These are phyloP conservation scores for Sechiopsis laciniata DNA, from an alignment of 306 rosid species.

Conservation along the genomic window DNA sequence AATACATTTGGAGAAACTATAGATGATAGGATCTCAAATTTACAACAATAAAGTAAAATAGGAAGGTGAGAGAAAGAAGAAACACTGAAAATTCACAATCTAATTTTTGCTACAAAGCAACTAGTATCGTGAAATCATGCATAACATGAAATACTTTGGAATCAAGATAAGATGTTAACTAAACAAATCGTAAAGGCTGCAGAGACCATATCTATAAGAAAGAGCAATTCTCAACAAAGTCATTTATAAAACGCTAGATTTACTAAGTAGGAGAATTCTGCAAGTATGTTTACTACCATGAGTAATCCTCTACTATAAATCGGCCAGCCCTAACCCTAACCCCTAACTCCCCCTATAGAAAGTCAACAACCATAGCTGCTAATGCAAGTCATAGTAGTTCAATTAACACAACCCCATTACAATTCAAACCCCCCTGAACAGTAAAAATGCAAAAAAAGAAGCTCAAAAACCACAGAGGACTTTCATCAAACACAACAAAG, in stretches of 20 bases:
- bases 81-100: slow-evolving; percentile 3
- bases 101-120: neutral
- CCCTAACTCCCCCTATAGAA: too few relatives aligned
- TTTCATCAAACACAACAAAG: slow-evolving; percentile 10
- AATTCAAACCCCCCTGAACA: slow-evolving; percentile 10
- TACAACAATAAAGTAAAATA: neutral
- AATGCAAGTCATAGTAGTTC: neutral
- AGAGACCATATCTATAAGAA: slow-evolving; percentile 1
- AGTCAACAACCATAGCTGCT: neutral
- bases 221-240: neutral
- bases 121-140: too few relatives aligned
- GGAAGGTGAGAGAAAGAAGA: neutral
- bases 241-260: neutral
- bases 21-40: neutral
- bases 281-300: neutral
- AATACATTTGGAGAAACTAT: neutral
- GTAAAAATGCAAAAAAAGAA: neutral
- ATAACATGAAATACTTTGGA: neutral
- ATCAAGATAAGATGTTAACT: neutral
- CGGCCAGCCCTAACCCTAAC: neutral
- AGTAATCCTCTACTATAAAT: neutral
- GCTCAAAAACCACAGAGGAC: slow-evolving; percentile 1
- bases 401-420: neutral
- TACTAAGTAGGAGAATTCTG: neutral
- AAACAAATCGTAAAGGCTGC: neutral